Base-by-base conservation (phyloP, 495 filamentous ascomycete species). In the Penicillium flavigenum region DNA sequence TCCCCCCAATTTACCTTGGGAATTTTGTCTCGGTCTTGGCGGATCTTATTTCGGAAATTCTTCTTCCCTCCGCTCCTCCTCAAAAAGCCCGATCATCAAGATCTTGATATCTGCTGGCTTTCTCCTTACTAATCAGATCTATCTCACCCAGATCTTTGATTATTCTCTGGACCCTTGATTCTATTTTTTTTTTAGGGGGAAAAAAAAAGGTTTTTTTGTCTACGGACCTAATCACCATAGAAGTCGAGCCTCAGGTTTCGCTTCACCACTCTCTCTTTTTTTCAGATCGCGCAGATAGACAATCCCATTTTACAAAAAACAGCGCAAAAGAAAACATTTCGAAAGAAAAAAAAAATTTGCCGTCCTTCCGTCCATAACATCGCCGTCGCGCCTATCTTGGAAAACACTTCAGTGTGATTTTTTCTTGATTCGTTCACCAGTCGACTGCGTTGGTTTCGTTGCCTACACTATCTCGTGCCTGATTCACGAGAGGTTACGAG, bases 391-490 rank as follows among this genome's bases (percentile, higher is more conserved):
- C 32, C 55, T 64, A 56, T 59, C 36, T 66, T 58, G 58, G 63
- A 74, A 69, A 77, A 76, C 74, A 77, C 74, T 77, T 77, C 52
- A 73, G 62, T 77, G 74, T 77, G 72, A 53, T 72, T 75, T 77
- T 57, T 60, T 54, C 54, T 44, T 52, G 44, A 39, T 24, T 47
- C 26, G 34, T 39, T 38, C 19, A 26, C 36, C 58, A 47, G 26
- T 58, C 51, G 52, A 36, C 51, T 48, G 57, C 34, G 47, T 26
- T 41, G 43, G 54, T 50, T 52, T 54, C 56, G 55, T 52, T 51
- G 51, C 56, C 17, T 58, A 59, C 47, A 54, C 32, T 47, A 19
- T 27, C 34, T 44, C 12, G 43, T 55, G 29, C 26, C 31, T 17
- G 41, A 31, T 43, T 31, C 11, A 47, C 58, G 34, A 20, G 24